Evolutionary conservation across 306 rosid genomes (phyloP), one percentile per base, ranked within the genome.

Genomic region (Cucurbita pepo): DNA sequence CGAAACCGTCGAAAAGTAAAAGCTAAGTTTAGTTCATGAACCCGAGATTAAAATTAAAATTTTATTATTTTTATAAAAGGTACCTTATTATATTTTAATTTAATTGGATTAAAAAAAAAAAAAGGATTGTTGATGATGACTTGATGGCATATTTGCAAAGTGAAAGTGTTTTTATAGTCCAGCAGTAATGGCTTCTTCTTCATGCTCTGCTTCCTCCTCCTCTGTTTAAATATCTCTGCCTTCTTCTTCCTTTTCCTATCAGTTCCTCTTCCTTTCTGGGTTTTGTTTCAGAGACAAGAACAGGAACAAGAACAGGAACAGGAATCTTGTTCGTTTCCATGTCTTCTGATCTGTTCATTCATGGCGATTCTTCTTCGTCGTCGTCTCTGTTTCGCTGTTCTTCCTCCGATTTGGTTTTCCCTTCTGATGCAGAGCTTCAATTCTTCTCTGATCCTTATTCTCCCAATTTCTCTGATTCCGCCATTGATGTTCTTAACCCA

Each of bases 321-420:
- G 5, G 40, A 30, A 30, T 30, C 34, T 30, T 30, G 34, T 30
- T 30, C 0, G 69, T 73, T 80, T 74, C 86, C 81, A 88, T 88
- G 95, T 85, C 96, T 78, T 81, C 96, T 59, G 83, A 92, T 84
- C 79, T 87, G 70, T 88, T 78, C 61, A 61, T 69, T 16, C 82
- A 79, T 34, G 56, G 18, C 55, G 87, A 89, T 59, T 77, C 54
- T 18, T 38, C 25, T 6, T 60, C 67, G 36, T 60, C 67, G 36
- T 60, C 67, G 16, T 75, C 86, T 77, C 77, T 81, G 56, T 74
- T 53, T 79, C 61, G 52, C 36, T 83, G 82, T 77, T 82, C 89
- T 56, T 80, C 54, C 77, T 44, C 85, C 14, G 83, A 84, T 52
- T 48, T 76, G 72, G 47, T 63, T 63, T 52, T 75, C 60, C 67